A percentile compares a stretch with the other conserved stretches of the same genome.
phyloP scores from a whole-genome alignment of 2,329 filamentous ascomycete species.

The Pseudocercospora eumusae region DNA sequence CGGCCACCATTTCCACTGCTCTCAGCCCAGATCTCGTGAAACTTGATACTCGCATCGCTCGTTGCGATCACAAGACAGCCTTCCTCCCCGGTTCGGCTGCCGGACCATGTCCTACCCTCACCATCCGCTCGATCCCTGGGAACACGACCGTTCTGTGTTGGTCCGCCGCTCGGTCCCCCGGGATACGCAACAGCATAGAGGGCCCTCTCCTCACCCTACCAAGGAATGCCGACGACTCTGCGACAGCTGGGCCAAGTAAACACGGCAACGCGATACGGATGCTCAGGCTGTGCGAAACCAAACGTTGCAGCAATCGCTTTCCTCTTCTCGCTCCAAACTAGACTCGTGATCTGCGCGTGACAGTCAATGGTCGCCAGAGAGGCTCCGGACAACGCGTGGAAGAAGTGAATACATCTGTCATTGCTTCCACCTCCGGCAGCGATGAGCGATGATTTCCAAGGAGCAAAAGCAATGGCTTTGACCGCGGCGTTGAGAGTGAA shows the following conservation, averaged over 20 bases:
- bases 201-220: constrained; percentile 75
- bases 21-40: constrained; percentile 83
- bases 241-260: constrained; percentile 93
- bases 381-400: constrained; percentile 79
- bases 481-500: constrained; percentile 84
- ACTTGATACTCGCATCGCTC: constrained; percentile 89
- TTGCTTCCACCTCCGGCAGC: constrained; percentile 92
- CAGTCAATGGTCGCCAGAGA: constrained; percentile 88
- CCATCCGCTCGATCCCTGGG: constrained; percentile 19
- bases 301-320: constrained; percentile 92
- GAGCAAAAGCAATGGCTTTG: constrained; percentile 95
- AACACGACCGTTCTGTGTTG: not conserved
- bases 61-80: constrained; percentile 89
- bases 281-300: constrained; percentile 87
- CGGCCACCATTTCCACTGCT: constrained; percentile 38
- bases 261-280: constrained; percentile 83
- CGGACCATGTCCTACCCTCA: constrained; percentile 51
- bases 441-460: constrained; percentile 83
- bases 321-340: constrained; percentile 74
- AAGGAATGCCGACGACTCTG: constrained; percentile 82
- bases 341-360: constrained; percentile 85
- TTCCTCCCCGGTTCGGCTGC: constrained; percentile 64
- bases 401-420: constrained; percentile 95
- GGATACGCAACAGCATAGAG: constrained; percentile 88
- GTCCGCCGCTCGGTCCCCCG: constrained; percentile 53